Evolutionary conservation across 2,329 filamentous ascomycete genomes (phyloP).

Genomic region (Arachnopeziza araneosa): DNA sequence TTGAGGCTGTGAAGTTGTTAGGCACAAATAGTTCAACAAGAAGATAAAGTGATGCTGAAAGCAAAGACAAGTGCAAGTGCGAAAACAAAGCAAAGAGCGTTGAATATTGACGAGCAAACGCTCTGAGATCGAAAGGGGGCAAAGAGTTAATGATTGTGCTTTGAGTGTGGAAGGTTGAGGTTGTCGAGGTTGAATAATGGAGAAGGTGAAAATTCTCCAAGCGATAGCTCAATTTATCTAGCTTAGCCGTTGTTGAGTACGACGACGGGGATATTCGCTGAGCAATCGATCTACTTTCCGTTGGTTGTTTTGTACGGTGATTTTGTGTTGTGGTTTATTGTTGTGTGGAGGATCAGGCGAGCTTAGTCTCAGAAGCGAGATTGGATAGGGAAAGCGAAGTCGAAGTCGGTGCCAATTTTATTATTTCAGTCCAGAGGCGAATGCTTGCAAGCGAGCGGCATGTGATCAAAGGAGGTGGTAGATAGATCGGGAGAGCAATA

Average conservation of each 20-base stretch:
- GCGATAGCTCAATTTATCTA: not conserved
- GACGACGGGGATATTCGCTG: not conserved
- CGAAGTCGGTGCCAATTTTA: not conserved
- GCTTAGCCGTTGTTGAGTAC: not conserved
- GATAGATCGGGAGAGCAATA: not conserved
- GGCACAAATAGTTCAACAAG: constrained; percentile 6
- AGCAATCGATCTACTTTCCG: not conserved
- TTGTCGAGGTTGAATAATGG: not conserved
- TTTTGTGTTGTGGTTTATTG: not conserved
- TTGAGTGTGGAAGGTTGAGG: not conserved
- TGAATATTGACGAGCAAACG: not conserved
- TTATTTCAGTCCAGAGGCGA: not conserved
- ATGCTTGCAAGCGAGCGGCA: not conserved
- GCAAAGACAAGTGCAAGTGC: not conserved
- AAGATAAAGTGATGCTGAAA: not conserved
- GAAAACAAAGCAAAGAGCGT: not conserved
- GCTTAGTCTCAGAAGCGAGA: not conserved
- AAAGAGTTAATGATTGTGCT: not conserved
- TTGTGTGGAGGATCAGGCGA: not conserved
- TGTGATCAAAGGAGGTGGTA: not conserved
- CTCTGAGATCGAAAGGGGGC: not conserved
- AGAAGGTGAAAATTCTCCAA: not conserved
- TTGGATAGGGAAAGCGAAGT: not conserved
- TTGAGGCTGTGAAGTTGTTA: constrained; percentile 57
- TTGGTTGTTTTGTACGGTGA: not conserved